Evolutionary conservation across 2,329 filamentous ascomycete species (phyloP), one percentile per base, ranked within the genome.

Genomic region (Pyrenochaeta sp.): DNA sequence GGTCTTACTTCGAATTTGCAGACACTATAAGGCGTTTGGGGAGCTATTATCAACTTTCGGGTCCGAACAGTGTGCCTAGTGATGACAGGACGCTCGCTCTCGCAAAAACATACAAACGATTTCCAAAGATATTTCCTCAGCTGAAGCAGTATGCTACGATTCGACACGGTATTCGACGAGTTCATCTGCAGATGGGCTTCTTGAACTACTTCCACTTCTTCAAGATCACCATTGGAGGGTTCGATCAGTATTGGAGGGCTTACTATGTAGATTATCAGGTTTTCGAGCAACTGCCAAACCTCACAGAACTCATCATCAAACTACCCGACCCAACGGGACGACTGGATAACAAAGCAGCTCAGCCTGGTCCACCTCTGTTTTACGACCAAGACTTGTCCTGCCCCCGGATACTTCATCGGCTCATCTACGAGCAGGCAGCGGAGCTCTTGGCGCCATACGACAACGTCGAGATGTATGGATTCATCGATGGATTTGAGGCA

Each of bases 401-500:
- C 17, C 60, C 66, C 0, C 61, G 71, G 2, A 46, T 48, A 0
- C 33, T 73, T 0, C 63, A 67, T 27, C 58, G 67, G 0, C 18
- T 66, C 1, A 67, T 73, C 6, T 73, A 68, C 21, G 68, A 71
- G 48, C 56, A 55, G 2, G 50, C 58, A 2, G 68, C 69, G 0
- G 47, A 60, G 7, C 57, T 51, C 0, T 30, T 72, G 3, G 63
- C 60, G 0, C 31, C 29, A 0, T 61, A 62, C 35, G 12, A 39
- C 0, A 30, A 39, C 1, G 51, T 70, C 14, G 51, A 15, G 0
- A 37, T 71, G 10, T 17, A 40, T 1, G 49, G 54, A 1, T 71
- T 71, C 41, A 51, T 68, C n/a, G 66, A 72, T 15, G 33, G 59
- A 5, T 15, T 21, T 0, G 71, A 73, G 41, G 29, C 56, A 23